Evolutionary conservation across 2,329 filamentous ascomycete genomes (phyloP), one percentile per base, ranked within the genome.

Genomic region (Paracoccidioides lutzii): DNA sequence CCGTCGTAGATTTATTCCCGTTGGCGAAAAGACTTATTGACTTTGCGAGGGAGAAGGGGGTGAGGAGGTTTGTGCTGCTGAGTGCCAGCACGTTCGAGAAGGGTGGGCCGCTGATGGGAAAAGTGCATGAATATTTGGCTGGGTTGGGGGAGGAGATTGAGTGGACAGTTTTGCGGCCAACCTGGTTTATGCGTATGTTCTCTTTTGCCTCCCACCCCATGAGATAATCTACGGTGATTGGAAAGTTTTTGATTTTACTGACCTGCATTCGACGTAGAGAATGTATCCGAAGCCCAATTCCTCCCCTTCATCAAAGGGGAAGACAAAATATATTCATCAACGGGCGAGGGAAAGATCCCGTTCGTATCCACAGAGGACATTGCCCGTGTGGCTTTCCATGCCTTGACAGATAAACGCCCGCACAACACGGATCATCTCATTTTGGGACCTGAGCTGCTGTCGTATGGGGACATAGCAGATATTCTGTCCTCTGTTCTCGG

Each of bases 181-280:
- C 71, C 22, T 80, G 76, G 74, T 78, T 79, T 58, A 75, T 75
- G 66, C 67, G 73, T 74, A 45, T 22, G 42, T 38, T 4, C 43
- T 8, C 3, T 5, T 22, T 22, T 22, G 22, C 22, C 40, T 41
- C 40, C 7, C 28, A 14, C 15, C 10, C 22, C 22, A 22, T 22
- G 22, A 22, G 22, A 22, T 22, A 22, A 22, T 22, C 22, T 22
- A 22, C 22, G 22, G 22, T 22, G 22, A 22, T 22, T 22, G 32
- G 14, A 10, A 50, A 12, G 30, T 48, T 28, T 10, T 9, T 30
- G 12, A 59, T 32, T 33, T 4, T 45, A 33, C 55, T 33, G 22
- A 12, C 22, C 22, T 22, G 22, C 32, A 33, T 53, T 51, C 35
- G 35, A 28, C 14, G 52, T 56, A 76, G 75, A 78, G 59, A 78